Percentiles rank a stretch among this genome's conserved stretches.
These are phyloP conservation scores for Cyclocybe aegerita DNA, from an alignment of 768 basidiomycete species.

Conservation along the genomic window DNA sequence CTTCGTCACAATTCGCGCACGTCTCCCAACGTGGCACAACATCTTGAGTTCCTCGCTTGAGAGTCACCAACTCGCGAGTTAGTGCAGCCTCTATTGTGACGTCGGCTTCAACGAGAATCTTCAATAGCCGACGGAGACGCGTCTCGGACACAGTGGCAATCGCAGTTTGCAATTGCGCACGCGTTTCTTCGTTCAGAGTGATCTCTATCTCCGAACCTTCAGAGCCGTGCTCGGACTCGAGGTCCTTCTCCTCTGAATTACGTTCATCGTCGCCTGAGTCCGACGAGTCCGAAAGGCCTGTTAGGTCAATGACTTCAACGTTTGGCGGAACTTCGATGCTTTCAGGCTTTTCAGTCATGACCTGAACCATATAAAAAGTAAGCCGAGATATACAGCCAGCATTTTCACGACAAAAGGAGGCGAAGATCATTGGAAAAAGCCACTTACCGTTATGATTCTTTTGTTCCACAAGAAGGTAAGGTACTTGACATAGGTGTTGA, in stretches of 20 bases:
- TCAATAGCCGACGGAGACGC: slow-evolving; percentile 42
- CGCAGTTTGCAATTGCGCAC: slow-evolving; percentile 40
- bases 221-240: slow-evolving; percentile 18
- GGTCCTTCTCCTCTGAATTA: slow-evolving; percentile 17
- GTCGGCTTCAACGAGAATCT: slow-evolving; percentile 35
- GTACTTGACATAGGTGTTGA: too few species aligned
- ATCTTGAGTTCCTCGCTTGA: slow-evolving; percentile 31
- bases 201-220: slow-evolving; percentile 35
- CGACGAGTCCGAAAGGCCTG: slow-evolving; percentile 36
- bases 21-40: slow-evolving; percentile 44
- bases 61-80: slow-evolving; percentile 41
- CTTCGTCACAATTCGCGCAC: slow-evolving; percentile 46
- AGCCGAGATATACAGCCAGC: background rate
- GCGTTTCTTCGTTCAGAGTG: slow-evolving; percentile 37
- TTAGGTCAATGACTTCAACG: slow-evolving; percentile 45
- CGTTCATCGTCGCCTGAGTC: slow-evolving; percentile 19
- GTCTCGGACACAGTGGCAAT: slow-evolving; percentile 42
- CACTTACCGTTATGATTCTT: too few species aligned
- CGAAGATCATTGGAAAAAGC: background rate
- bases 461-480: too few species aligned
- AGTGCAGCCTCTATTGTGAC: slow-evolving; percentile 42
- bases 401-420: background rate
- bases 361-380: slow-evolving; percentile 14
- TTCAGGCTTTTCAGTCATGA: slow-evolving; percentile 21
- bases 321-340: slow-evolving; percentile 27